A percentile compares a stretch with the other conserved stretches of the same genome.
These are phyloP conservation scores for Coniochaeta sp. DNA, from an alignment of 2,329 filamentous ascomycete genomes.

Conservation along the genomic window DNA sequence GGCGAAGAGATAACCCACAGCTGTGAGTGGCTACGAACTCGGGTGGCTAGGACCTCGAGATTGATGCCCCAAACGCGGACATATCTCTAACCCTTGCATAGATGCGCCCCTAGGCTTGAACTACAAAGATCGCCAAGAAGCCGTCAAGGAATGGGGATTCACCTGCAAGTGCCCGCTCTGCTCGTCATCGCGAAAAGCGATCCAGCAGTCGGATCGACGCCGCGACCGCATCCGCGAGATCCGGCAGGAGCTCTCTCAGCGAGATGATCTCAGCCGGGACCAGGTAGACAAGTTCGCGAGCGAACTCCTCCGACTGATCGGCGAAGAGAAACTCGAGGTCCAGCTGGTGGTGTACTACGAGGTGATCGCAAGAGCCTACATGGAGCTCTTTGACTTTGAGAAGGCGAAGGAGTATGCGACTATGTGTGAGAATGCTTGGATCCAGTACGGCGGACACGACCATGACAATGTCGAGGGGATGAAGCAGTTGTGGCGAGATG, in stretches of 20 bases:
- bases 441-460: conserved; percentile 12
- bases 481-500: conserved; percentile 8
- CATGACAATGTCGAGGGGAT: conserved; percentile 13
- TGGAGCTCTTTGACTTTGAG: conserved; percentile 8
- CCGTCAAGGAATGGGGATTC: conserved; percentile 16
- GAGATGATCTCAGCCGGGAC: background rate
- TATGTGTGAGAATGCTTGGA: conserved; percentile 10
- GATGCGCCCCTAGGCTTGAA: conserved; percentile 15
- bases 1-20: conserved; percentile 16
- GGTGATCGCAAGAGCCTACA: conserved; percentile 15
- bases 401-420: conserved; percentile 8
- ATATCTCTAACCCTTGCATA: conserved; percentile 1
- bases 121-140: conserved; percentile 8
- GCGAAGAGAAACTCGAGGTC: conserved; percentile 15
- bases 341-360: conserved; percentile 19
- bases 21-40: no score
- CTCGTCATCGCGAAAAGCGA: conserved; percentile 3
- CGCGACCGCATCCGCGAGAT: conserved; percentile 16
- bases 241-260: conserved; percentile 6
- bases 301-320: conserved; percentile 14
- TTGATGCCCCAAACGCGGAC: background rate
- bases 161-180: conserved; percentile 15
- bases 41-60: no score
- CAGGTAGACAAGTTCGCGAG: conserved; percentile 7
- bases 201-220: conserved; percentile 11